Conservation (phyloP, 1,284 basidiomycete species). For the Termitomyces sp. region DNA sequence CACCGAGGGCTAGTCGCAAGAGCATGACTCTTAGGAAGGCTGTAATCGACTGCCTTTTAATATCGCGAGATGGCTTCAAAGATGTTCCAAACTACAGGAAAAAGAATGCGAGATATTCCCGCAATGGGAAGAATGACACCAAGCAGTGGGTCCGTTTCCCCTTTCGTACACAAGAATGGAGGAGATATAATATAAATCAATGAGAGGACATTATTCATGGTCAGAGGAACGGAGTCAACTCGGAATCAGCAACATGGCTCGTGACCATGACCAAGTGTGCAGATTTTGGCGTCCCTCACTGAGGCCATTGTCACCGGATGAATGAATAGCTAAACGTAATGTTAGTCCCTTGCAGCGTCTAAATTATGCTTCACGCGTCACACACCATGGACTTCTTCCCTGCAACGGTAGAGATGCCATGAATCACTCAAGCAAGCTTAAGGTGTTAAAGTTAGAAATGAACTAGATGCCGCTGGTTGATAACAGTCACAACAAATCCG, state of each 20-base stretch:
- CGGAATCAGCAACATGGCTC: conserved; percentile 13
- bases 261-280: conserved; percentile 11
- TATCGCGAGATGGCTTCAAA: conserved; percentile 9
- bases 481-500: not conserved
- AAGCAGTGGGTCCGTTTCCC: conserved; percentile 8
- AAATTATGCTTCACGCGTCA: not conserved
- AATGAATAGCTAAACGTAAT: conserved; percentile 11
- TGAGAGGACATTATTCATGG: not conserved
- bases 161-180: conserved; percentile 8
- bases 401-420: not conserved
- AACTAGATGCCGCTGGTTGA: not conserved
- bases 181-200: not conserved
- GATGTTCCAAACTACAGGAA: not conserved
- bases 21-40: conserved; percentile 10
- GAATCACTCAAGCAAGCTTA: not conserved
- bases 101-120: conserved; percentile 16
- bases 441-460: not conserved
- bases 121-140: conserved; percentile 6
- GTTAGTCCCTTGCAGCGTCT: not conserved
- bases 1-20: conserved; percentile 10
- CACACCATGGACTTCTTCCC: not conserved
- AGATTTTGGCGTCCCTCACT: not conserved
- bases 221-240: conserved; percentile 13
- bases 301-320: conserved; percentile 11
- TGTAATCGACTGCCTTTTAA: not conserved